A percentile compares a stretch with the other conserved stretches of the same genome.
Evolutionary conservation across 148 eudicot genomes (phyloP).

Genomic region (Linanthus parryae): DNA sequence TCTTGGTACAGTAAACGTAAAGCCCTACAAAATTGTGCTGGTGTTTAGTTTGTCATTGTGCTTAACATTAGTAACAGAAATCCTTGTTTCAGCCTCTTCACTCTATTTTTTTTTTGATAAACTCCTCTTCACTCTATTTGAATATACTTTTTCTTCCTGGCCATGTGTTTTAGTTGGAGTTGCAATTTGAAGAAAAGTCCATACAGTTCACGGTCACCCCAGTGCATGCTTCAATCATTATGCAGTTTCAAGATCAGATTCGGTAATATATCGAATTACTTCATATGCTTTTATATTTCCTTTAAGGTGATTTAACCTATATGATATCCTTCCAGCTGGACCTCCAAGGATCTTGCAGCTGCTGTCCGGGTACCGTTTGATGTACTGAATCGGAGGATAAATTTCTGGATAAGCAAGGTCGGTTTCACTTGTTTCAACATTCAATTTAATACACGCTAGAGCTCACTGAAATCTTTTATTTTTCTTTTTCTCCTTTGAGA

Average conservation of each 20-base stretch:
- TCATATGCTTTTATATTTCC: constrained; percentile 2
- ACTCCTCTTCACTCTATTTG: too few species aligned
- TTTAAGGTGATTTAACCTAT: constrained; percentile 6
- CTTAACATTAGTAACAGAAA: neutral
- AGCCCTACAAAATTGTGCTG: constrained; percentile 16
- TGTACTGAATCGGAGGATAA: constrained; percentile 64
- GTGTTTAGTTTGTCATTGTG: constrained; percentile 8
- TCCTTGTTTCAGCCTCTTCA: too few species aligned
- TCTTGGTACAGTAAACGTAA: constrained; percentile 94
- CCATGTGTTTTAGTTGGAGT: constrained; percentile 58
- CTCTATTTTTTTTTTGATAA: neutral
- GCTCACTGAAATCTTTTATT: neutral
- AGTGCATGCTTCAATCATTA: constrained; percentile 81
- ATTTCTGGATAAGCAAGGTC: constrained; percentile 98
- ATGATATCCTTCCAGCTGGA: constrained; percentile 55
- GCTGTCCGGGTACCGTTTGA: constrained; percentile 84
- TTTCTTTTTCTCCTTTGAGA: neutral
- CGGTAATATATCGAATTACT: constrained; percentile 33
- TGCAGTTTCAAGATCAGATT: constrained; percentile 79
- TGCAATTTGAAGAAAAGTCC: constrained; percentile 78
- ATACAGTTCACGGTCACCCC: constrained; percentile 83
- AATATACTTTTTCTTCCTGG: too few species aligned
- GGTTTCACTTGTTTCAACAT: constrained; percentile 2
- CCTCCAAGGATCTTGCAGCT: constrained; percentile 83
- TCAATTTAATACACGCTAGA: neutral